Percentiles rank a stretch among this genome's conserved stretches.
These are phyloP conservation scores for Vaccinium macrocarpon DNA, from an alignment of 148 eudicot species.

Conservation along the genomic window DNA sequence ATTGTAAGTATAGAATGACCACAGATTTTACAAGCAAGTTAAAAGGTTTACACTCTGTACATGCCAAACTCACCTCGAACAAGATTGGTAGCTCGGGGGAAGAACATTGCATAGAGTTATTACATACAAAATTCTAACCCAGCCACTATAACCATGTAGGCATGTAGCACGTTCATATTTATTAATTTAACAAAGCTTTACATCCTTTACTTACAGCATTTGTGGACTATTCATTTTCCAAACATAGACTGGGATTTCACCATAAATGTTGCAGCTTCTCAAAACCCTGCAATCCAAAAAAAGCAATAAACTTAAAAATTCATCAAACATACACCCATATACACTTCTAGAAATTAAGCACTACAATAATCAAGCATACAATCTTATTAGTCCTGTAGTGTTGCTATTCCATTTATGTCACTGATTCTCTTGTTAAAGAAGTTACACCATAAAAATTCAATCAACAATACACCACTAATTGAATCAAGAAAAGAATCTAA, in stretches of 20 bases:
- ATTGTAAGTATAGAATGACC: background rate
- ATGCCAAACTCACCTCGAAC: background rate
- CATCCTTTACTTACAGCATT: conserved; percentile 53
- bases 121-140: too few species aligned
- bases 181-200: background rate
- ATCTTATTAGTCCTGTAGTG: conserved; percentile 28
- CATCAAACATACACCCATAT: background rate
- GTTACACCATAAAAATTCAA: conserved; percentile 7
- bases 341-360: background rate
- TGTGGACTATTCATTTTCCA: conserved; percentile 42
- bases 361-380: conserved; percentile 33
- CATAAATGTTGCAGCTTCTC: conserved; percentile 66
- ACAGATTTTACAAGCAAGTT: background rate
- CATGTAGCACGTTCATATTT: background rate
- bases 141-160: too few species aligned
- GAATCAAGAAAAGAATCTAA: background rate
- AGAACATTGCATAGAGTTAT: background rate
- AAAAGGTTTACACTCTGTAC: conserved; percentile 6
- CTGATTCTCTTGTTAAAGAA: conserved; percentile 60
- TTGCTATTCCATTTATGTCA: conserved; percentile 55
- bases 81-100: background rate
- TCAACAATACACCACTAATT: background rate
- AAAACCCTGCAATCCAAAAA: conserved; percentile 46
- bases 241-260: conserved; percentile 56
- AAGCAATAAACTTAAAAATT: conserved; percentile 6